Evolutionary conservation across 106 monocot genomes (phyloP).

Genomic region (Alisma plantagoaquatica): DNA sequence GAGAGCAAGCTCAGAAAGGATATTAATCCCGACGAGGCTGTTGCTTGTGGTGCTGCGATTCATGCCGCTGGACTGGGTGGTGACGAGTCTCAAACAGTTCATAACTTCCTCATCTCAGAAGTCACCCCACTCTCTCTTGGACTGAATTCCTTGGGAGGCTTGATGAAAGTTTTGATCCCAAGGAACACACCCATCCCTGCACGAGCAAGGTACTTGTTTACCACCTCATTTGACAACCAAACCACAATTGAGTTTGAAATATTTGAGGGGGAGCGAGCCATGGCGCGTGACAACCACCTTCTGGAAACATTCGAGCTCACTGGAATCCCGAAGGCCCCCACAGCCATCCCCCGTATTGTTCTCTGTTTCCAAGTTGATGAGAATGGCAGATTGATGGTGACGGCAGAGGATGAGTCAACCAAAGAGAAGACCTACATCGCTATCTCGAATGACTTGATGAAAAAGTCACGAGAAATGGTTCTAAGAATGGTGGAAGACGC

Average conservation of each 20-base stretch:
- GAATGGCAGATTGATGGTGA: conserved; percentile 51
- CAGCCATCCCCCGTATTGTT: conserved; percentile 36
- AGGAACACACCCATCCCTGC: conserved; percentile 54
- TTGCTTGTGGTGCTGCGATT: conserved; percentile 11
- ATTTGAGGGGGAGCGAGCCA: conserved; percentile 27
- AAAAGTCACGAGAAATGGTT: conserved; percentile 8
- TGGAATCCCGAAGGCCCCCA: conserved; percentile 47
- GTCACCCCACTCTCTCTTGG: conserved; percentile 20
- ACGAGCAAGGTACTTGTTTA: conserved; percentile 42
- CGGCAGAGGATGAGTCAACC: conserved; percentile 48
- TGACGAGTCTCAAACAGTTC: conserved; percentile 17
- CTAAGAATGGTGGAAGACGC: conserved; percentile 9
- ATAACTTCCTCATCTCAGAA: conserved; percentile 27
- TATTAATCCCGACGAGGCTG: conserved; percentile 17
- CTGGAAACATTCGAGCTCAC: conserved; percentile 54
- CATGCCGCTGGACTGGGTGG: conserved; percentile 17
- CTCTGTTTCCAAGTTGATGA: conserved; percentile 56
- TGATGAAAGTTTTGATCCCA: conserved; percentile 45
- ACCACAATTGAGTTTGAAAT: conserved; percentile 38
- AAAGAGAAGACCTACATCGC: conserved; percentile 18
- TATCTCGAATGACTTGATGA: conserved; percentile 9
- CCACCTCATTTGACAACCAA: conserved; percentile 45
- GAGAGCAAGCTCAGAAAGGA: conserved; percentile 28
- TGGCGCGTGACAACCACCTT: conserved; percentile 6
- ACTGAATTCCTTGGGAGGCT: conserved; percentile 18